Base-by-base conservation (phyloP, 345 rosid genomes). In the Iberis pinnata region DNA sequence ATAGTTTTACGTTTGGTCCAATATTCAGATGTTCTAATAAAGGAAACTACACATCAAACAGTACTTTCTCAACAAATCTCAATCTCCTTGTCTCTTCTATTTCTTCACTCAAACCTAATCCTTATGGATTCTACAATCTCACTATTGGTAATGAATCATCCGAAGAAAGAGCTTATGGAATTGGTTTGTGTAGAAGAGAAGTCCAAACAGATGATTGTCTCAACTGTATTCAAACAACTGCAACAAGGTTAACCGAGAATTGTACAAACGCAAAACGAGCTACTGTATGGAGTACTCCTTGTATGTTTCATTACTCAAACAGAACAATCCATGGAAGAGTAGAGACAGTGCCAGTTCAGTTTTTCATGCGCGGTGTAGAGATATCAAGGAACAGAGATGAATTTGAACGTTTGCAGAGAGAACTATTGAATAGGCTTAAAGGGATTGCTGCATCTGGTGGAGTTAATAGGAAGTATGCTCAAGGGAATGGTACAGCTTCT, bases 181-280 rank as follows among this genome's bases (percentile, higher is more conserved):
- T 44, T 22, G 72, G 52, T 13, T 53, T 73, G 0, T 78, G 80
- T 38, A 68, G 78, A 65, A 71, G 81, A 49, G 84, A 79, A 36
- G 70, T 50, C 18, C 53, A 2, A 36, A 58, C 61, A 6, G 68
- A 50, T 8, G 67, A 17, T 25, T 79, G 79, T 45, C 48, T 56
- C 5, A 52, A 40, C 18, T 79, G 81, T 69, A 49, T 74, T 8
- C 65, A 3, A 1, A 27, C 45, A 25, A 63, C 76, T 12, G 60
- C 70, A 36, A 15, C 7, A 13, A 35, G 7, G 18, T 62, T 76
- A 27, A 46, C 43, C 4, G 3, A 36, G n/a, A 27, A 2, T 0
- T 74, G 71, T 60, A 70, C 76, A 2, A 46, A 7, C 37, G 0
- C 22, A 5, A 71, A 70, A 13, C 63, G 74, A 39, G 75, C 68